Conservation (phyloP, 2,329 filamentous ascomycete genomes). For the Cercospora canescens region DNA sequence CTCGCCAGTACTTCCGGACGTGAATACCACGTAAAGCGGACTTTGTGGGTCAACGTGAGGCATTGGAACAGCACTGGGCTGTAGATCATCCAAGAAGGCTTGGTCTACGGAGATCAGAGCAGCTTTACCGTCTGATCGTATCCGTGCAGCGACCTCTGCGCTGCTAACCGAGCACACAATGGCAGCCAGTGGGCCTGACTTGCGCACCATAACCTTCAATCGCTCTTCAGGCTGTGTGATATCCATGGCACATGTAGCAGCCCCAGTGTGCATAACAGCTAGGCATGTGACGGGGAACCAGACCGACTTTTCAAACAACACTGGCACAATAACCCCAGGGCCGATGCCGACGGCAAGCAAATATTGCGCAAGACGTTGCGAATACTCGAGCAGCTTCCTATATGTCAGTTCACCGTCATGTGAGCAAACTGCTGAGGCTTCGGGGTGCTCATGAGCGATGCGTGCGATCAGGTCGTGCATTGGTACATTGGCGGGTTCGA, state of each 20-base stretch:
- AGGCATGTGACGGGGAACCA: conserved; percentile 29
- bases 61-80: neutral
- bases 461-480: conserved; percentile 8
- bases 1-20: conserved; percentile 11
- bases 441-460: neutral
- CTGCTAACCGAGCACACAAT: neutral
- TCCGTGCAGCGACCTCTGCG: neutral
- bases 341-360: conserved; percentile 7
- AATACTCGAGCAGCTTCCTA: conserved; percentile 25
- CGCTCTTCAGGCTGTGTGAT: conserved; percentile 23
- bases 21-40: conserved; percentile 5
- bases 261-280: conserved; percentile 34
- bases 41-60: neutral
- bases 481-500: neutral
- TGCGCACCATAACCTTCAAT: neutral
- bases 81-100: neutral
- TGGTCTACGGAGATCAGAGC: neutral
- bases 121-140: neutral
- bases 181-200: neutral
- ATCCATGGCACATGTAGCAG: conserved; percentile 31
- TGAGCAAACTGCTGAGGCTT: conserved; percentile 17
- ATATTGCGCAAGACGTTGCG: conserved; percentile 10
- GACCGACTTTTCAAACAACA: conserved; percentile 32
- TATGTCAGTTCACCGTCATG: conserved; percentile 34
- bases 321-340: conserved; percentile 20